A percentile compares a stretch with the other conserved stretches of the same genome.
These are phyloP conservation scores for Fusarium sp. DNA, from an alignment of 2,329 filamentous ascomycete species.

Conservation along the genomic window DNA sequence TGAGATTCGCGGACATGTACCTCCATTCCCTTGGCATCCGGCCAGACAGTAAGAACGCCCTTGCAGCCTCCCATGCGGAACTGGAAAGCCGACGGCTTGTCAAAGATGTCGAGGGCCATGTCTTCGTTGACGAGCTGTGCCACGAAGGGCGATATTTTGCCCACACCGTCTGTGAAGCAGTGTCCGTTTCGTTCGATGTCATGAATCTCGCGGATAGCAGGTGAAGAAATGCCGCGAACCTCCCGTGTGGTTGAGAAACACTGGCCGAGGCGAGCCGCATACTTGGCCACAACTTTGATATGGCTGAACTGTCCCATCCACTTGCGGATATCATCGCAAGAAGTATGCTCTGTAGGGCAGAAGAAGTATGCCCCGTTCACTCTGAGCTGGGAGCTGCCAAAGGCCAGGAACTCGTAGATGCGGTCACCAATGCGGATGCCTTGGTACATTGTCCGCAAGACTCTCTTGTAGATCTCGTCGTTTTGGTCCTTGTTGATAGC, in stretches of 20 bases:
- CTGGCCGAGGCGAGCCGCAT: constrained; percentile 89
- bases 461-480: constrained; percentile 78
- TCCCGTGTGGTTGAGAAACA: constrained; percentile 94
- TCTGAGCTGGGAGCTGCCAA: constrained; percentile 94
- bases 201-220: constrained; percentile 68
- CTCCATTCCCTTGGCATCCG: constrained; percentile 72
- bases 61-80: constrained; percentile 95
- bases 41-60: constrained; percentile 83
- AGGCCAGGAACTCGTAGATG: constrained; percentile 89
- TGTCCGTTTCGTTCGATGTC: constrained; percentile 78
- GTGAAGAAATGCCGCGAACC: constrained; percentile 72
- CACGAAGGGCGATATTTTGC: constrained; percentile 86
- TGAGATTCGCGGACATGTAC: constrained; percentile 87
- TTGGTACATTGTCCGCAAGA: constrained; percentile 77
- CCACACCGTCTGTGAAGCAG: constrained; percentile 91
- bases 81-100: constrained; percentile 84
- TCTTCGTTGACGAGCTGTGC: constrained; percentile 80
- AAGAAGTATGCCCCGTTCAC: constrained; percentile 96
- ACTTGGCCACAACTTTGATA: constrained; percentile 88
- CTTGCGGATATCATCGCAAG: constrained; percentile 79
- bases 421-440: constrained; percentile 87
- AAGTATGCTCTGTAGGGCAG: constrained; percentile 73
- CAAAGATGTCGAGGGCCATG: constrained; percentile 68
- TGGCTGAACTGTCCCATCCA: constrained; percentile 90
- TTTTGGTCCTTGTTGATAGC: constrained; percentile 63